Base-by-base conservation (phyloP, 2,329 filamentous ascomycete genomes). In the Cryphonectria japonica region DNA sequence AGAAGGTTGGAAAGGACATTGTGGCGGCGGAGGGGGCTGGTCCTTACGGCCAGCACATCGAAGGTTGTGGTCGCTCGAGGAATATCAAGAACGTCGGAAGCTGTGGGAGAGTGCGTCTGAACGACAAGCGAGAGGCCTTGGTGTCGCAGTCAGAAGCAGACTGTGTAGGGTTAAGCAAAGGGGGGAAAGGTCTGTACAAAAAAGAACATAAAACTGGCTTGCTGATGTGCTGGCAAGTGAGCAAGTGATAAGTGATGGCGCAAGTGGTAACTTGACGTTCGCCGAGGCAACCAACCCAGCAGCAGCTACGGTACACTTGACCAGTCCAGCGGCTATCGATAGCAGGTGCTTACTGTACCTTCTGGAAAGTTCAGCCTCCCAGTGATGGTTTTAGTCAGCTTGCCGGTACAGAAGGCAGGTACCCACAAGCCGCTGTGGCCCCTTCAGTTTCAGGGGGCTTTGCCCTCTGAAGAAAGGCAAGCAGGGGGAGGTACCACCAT, bases 1-100 rank as follows among this genome's bases (percentile, higher is more conserved):
- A 96, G 83, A 99, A 99, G 68, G 92, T 94, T 73, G 92, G 91
- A 83, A 96, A 97, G 46, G 67, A 69, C 95, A 98, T 98, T 79
- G 76, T 78, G 78, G 68, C 71, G 67, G 65, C 22, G 62, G 66
- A 22, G 19, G 37, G 43, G 32, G 61, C 57, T 39, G 34, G 13
- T 29, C 26, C 37, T 71, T 32, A 66, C 52, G 26, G 26, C 26
- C 29, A 64, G 61, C 66, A 64, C 63, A 68, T 68, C 3, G 66
- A 67, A 46, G 52, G 22, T 50, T 37, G 52, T 65, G 52, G 52
- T 63, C 19, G 52, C 34, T 64, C 46, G 57, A 14, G 41, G 59
- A 52, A 52, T 34, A 29, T 41, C 29, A 26, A 61, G 32, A 16
- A 41, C 46, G 46, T 50, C 26, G 29, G 54, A 34, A 13, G 54